Base-by-base conservation (phyloP, 768 basidiomycete genomes). In the Rhodotorula diobovata region DNA sequence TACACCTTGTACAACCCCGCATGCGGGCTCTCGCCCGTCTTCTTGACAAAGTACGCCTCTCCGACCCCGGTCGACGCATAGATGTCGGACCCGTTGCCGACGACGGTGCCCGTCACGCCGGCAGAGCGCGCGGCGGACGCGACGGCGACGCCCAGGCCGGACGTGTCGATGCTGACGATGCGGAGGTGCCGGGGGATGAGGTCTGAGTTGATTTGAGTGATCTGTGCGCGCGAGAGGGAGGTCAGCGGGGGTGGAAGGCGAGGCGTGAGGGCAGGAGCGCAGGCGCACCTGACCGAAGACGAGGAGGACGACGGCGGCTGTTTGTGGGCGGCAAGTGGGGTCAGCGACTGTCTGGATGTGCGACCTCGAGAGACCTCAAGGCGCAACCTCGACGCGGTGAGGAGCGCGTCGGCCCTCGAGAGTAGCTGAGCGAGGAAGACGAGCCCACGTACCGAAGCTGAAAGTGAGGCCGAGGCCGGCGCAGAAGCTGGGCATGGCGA, bases 151-250 rank as follows among this genome's bases (percentile, higher is more conserved):
- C 68, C 67, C n/a, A 77, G 45, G 7, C 74, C 74, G 2, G 60
- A 34, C 12, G 74, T 77, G 64, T 71, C 64, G 63, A 76, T 69
- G 32, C 50, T 46, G 48, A 72, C 70, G 68, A 76, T 66, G 21
- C 70, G 68, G 30, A 76, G 58, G 59, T 74, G 70, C 1, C 73
- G 63, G 9, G 76, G 73, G 58, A 76, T 67, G 25, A 71, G 58
- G 61, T 60, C 61, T 43, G 61, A 34, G 61, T 57, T 71, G 59
- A 76, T 68, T 63, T 76, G 75, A 11, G 67, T 48, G 51, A 76
- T 73, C 72, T 73, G 50, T 34, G 32, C 28, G 37, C 5, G n/a
- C n/a, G 57, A 25, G 37, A n/a, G n/a, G n/a, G n/a, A n/a, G n/a
- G n/a, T n/a, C n/a, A n/a, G n/a, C n/a, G 20, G 11, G 25, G 37